These are phyloP conservation scores for Macrophomina tecta DNA, from an alignment of 2,329 filamentous ascomycete genomes.

Conservation along the genomic window DNA sequence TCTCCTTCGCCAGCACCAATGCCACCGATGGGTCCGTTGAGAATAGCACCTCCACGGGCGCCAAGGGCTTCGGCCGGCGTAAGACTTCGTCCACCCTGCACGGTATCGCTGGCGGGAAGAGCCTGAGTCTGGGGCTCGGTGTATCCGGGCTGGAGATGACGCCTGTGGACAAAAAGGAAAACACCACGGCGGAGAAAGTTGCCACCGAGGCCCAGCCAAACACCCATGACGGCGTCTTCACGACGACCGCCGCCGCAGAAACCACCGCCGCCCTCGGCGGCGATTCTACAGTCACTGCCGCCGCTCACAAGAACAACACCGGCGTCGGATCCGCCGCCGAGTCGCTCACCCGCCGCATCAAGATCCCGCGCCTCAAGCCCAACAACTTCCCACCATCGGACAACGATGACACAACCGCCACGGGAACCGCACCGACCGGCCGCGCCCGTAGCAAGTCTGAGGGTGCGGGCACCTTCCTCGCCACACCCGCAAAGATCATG, in stretches of 20 bases:
- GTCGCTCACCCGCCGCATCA: constrained; percentile 4
- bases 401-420: neutral
- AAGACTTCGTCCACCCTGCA: constrained; percentile 1
- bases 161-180: neutral
- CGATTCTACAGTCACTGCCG: neutral
- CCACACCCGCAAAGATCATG: neutral
- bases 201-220: neutral
- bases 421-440: neutral
- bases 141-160: constrained; percentile 8
- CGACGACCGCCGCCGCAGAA: neutral
- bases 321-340: neutral
- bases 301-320: neutral
- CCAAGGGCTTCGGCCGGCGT: constrained; percentile 7
- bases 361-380: neutral
- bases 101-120: neutral
- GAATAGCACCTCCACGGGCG: neutral
- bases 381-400: neutral
- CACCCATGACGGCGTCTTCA: constrained; percentile 4
- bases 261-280: neutral
- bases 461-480: neutral
- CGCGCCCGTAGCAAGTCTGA: constrained; percentile 10
- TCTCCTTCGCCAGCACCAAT: neutral
- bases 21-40: neutral
- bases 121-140: neutral
- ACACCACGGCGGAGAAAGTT: no score